Conservation (phyloP, 179 eudicot species). For the Sideroxylon spinosum region DNA sequence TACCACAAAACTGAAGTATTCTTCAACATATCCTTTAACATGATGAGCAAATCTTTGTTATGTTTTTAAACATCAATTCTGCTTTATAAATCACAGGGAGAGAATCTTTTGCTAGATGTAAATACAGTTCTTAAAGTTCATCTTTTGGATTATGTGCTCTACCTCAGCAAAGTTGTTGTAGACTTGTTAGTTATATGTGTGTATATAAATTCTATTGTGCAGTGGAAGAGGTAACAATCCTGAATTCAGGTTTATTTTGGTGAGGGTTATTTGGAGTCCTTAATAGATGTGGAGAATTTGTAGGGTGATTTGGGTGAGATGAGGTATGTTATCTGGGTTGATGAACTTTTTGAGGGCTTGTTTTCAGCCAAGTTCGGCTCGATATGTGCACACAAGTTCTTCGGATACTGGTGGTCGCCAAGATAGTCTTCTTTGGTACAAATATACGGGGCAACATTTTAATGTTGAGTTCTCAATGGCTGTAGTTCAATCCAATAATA, state of each 20-base stretch:
- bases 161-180: no score
- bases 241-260: conserved; percentile 13
- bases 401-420: conserved; percentile 74
- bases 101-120: no score
- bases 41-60: no score
- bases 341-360: conserved; percentile 89
- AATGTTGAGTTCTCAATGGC: conserved; percentile 97
- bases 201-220: conserved; percentile 17
- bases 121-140: no score
- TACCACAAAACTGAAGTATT: no score
- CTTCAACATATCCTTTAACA: no score
- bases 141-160: no score
- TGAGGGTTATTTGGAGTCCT: conserved; percentile 11
- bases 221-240: conserved; percentile 10
- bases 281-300: conserved; percentile 38
- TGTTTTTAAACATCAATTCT: no score
- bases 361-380: conserved; percentile 63
- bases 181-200: not conserved
- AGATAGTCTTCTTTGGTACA: conserved; percentile 98
- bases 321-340: conserved; percentile 91
- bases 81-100: no score
- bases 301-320: conserved; percentile 52
- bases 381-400: conserved; percentile 46
- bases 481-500: conserved; percentile 92
- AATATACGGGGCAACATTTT: conserved; percentile 79